Conservation (phyloP, 1,284 basidiomycete species). For the Microbotryum violaceum region DNA sequence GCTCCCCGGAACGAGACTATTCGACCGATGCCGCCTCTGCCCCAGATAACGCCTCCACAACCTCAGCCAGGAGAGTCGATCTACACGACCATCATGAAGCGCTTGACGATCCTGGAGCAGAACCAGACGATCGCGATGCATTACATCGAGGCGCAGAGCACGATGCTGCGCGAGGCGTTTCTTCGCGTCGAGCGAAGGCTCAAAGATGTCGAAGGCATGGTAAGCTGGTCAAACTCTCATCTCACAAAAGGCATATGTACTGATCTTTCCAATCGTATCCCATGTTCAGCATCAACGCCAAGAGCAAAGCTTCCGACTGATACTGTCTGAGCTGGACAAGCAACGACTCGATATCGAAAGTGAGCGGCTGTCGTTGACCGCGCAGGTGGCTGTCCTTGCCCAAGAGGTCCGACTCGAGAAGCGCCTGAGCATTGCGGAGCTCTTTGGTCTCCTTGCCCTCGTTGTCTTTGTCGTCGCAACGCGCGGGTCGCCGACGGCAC, state of each 20-base stretch:
- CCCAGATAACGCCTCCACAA: constrained; percentile 4
- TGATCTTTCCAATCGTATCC: constrained; percentile 1
- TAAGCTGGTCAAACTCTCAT: constrained; percentile 44
- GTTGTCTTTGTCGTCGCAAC: constrained; percentile 77
- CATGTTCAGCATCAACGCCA: constrained; percentile 56
- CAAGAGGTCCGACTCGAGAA: constrained; percentile 79
- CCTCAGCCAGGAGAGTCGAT: constrained; percentile 77
- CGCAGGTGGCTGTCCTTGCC: constrained; percentile 60
- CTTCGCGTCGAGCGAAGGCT: constrained; percentile 53
- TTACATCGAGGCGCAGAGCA: constrained; percentile 86
- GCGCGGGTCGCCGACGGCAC: constrained; percentile 52
- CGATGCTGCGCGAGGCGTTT: constrained; percentile 66
- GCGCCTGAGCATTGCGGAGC: constrained; percentile 69
- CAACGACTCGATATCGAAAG: constrained; percentile 59
- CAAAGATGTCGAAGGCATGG: constrained; percentile 56
- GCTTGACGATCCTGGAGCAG: constrained; percentile 72
- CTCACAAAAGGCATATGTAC: constrained; percentile 10
- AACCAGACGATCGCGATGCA: constrained; percentile 79
- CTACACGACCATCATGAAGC: constrained; percentile 92
- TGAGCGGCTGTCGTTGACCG: constrained; percentile 59
- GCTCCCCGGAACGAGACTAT: constrained; percentile 16
- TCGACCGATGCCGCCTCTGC: constrained; percentile 9
- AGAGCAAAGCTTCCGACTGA: constrained; percentile 56
- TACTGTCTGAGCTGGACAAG: constrained; percentile 61
- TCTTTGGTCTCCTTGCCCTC: constrained; percentile 66